phyloP scores from a whole-genome alignment of 371 early-diverging fungal genomes.

The Mortierella sp. region DNA sequence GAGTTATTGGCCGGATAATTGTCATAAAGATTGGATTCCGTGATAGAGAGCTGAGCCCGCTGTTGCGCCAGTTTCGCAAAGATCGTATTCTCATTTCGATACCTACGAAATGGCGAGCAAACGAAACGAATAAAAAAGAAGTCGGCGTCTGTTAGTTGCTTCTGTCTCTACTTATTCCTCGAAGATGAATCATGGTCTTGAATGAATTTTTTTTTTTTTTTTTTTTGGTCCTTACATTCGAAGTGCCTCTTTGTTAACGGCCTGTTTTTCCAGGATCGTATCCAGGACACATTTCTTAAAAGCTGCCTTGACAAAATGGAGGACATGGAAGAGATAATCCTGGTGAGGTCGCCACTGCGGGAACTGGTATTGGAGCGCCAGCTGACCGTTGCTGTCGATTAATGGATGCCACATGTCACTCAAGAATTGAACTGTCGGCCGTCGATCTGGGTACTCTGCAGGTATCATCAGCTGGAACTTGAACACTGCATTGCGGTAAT shows the following conservation, averaged over 20 bases:
- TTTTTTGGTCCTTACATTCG: slow-evolving; percentile 67
- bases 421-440: slow-evolving; percentile 89
- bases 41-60: slow-evolving; percentile 81
- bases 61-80: slow-evolving; percentile 84
- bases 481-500: slow-evolving; percentile 94
- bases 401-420: slow-evolving; percentile 97
- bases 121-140: background rate
- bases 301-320: slow-evolving; percentile 87
- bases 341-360: slow-evolving; percentile 85
- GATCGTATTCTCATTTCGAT: slow-evolving; percentile 70
- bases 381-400: slow-evolving; percentile 72
- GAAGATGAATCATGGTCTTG: slow-evolving; percentile 1
- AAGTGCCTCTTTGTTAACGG: slow-evolving; percentile 80
- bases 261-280: slow-evolving; percentile 74
- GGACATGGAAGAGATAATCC: slow-evolving; percentile 85
- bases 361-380: slow-evolving; percentile 81
- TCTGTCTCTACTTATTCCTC: too few species aligned
- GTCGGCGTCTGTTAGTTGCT: too few species aligned
- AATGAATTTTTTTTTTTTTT: background rate
- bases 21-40: slow-evolving; percentile 77
- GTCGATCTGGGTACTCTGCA: slow-evolving; percentile 81
- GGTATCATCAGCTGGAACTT: slow-evolving; percentile 93
- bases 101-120: too few species aligned
- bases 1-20: slow-evolving; percentile 68
- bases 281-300: slow-evolving; percentile 83